Evolutionary conservation across 805 yeast genomes (phyloP).

Genomic region (Starmera quercuum): DNA sequence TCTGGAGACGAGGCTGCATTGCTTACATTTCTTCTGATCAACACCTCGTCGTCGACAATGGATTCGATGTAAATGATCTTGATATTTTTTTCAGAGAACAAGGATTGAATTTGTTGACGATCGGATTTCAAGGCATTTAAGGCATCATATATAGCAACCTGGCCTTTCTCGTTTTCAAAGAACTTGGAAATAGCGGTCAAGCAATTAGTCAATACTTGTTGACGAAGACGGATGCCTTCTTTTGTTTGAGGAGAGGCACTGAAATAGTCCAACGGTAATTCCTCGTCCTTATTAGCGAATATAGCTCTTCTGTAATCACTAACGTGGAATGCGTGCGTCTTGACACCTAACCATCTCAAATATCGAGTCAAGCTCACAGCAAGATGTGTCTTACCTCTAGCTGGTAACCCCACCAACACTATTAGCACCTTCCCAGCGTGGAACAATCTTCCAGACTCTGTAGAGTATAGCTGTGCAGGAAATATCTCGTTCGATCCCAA

Average conservation of each 20-base stretch:
- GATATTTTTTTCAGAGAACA: constrained; percentile 50
- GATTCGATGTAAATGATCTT: constrained; percentile 87
- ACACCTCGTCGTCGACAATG: constrained; percentile 61
- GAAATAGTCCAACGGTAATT: constrained; percentile 64
- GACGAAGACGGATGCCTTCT: constrained; percentile 46
- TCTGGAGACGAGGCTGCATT: constrained; percentile 88
- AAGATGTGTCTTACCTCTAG: constrained; percentile 89
- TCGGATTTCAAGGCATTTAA: constrained; percentile 74
- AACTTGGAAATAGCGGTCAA: constrained; percentile 61
- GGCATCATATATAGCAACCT: constrained; percentile 94
- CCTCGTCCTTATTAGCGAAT: constrained; percentile 26
- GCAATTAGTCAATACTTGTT: constrained; percentile 53
- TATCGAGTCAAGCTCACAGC: constrained; percentile 89
- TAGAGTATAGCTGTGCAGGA: constrained; percentile 90
- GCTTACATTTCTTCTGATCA: constrained; percentile 68
- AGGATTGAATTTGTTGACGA: constrained; percentile 49
- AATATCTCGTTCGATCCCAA: constrained; percentile 59
- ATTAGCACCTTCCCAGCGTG: constrained; percentile 94
- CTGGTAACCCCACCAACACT: constrained; percentile 88
- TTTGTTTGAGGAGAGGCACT: constrained; percentile 41
- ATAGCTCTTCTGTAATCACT: constrained; percentile 77
- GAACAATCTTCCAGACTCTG: constrained; percentile 85
- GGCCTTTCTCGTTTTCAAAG: constrained; percentile 75
- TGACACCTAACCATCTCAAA: constrained; percentile 93
- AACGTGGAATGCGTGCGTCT: constrained; percentile 83